phyloP scores from a whole-genome alignment of 1,284 basidiomycete genomes.

The Trametes polyzona region DNA sequence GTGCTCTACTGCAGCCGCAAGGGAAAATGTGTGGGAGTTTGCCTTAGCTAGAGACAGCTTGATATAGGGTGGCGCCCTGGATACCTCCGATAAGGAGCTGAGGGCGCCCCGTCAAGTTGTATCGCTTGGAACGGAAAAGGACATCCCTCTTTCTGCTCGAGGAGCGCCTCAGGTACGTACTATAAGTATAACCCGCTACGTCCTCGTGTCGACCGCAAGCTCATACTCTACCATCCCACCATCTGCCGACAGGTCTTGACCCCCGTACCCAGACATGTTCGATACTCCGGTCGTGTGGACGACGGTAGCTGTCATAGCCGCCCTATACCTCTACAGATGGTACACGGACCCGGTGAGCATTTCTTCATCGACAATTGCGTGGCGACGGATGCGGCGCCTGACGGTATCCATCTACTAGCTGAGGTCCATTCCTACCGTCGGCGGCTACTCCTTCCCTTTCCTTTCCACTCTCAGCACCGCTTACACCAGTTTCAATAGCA shows the following conservation, averaged over 20 bases:
- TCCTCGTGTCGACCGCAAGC: neutral
- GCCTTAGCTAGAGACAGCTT: no score
- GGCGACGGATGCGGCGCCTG: no score
- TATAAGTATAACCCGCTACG: neutral
- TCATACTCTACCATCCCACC: neutral
- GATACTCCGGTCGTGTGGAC: neutral
- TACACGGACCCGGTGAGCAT: conserved; percentile 6
- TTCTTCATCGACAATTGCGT: no score
- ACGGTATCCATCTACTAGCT: conserved; percentile 9
- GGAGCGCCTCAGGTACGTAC: neutral
- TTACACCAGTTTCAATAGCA: conserved; percentile 23
- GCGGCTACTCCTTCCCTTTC: conserved; percentile 28
- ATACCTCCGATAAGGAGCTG: no score
- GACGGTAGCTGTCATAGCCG: neutral
- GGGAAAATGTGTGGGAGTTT: no score
- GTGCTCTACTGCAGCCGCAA: no score
- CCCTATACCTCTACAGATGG: neutral
- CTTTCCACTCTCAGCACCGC: conserved; percentile 32
- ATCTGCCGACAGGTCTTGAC: neutral
- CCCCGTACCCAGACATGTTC: neutral
- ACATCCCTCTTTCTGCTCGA: neutral
- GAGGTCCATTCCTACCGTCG: conserved; percentile 35
- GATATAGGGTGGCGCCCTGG: no score
- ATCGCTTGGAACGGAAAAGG: neutral
- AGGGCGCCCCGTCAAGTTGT: no score